Evolutionary conservation across 768 basidiomycete genomes (phyloP), one percentile per base, ranked within the genome.

Genomic region (Saitozyma sp.): DNA sequence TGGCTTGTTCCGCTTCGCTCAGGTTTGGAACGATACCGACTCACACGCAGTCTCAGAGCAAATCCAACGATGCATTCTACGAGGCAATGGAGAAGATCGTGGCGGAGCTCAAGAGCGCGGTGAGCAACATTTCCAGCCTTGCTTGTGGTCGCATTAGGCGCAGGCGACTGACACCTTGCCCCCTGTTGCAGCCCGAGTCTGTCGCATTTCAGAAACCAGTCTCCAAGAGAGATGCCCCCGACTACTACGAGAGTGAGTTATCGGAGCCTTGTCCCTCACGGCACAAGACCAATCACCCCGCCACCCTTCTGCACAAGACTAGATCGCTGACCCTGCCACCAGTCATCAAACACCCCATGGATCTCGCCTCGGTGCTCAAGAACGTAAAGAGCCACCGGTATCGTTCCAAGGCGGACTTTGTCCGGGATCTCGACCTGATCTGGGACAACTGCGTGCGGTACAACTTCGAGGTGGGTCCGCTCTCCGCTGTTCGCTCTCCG

Each of bases 301-400:
- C n/a, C n/a, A n/a, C n/a, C n/a, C n/a, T n/a, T n/a, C n/a, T n/a
- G n/a, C n/a, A n/a, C 60, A 52, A 58, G 41, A n/a, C n/a, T n/a
- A n/a, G n/a, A 14, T 55, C 61, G 69, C 64, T 46, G 29, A 9
- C 9, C 9, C 63, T 61, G 20, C 65, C 37, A 7, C 1, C 73
- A 98, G 96, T 95, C 69, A 96, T 99, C 78, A 81, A 88, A 59
- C 87, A 87, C 65, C 93, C 96, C 6, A 99, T 99, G 96, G 96
- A 99, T 82, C 83, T 98, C 50, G 87, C 87, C 64, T 90, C 93
- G 0, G 90, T 99, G 85, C 84, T 88, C 56, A 92, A 88, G 84
- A 94, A 94, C 80, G 89, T 97, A 76, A 98, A 96, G 82, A 83
- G 85, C 62, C 91, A 90, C 77, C 84, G 86, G 53, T 97, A 96